Evolutionary conservation across 2,329 filamentous ascomycete species (phyloP), one percentile per base, ranked within the genome.

Genomic region (Xylariales sp.): DNA sequence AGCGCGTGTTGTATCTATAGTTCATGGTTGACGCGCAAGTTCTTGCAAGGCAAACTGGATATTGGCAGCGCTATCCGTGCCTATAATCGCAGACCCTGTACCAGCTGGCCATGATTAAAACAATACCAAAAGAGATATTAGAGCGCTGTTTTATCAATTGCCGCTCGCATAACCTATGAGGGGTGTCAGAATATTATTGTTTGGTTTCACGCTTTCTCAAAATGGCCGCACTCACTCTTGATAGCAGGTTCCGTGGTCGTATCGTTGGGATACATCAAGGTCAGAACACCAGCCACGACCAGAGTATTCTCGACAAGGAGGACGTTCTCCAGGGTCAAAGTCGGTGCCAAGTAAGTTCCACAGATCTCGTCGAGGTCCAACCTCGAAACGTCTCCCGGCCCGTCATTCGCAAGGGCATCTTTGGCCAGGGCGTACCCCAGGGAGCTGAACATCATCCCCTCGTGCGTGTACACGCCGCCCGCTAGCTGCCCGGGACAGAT

Each of bases 401-500:
- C 29, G 14, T 30, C 29, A 30, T 30, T 8, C 29, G 15, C 7
- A 8, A 30, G 16, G 7, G 29, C 29, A 30, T 30, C 29, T 16
- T 15, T 30, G 10, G 29, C 29, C 29, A 30, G 16, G 12, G 29
- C 29, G 15, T 10, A 30, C 29, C 10, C 7, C 8, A 30, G 12
- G 8, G 29, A 15, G 15, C 16, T 30, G 10, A 30, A 7, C 16
- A 30, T 12, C 7, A 30, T 16, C 8, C 29, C 29, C 14, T 30
- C 29, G 16, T 30, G 29, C 8, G 29, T 30, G 20, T 20, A 20
- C 11, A 33, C 17, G 0, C 52, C 49, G 1, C 68, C 69, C 1
- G 63, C 70, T 0, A 58, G 56, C 29, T 55, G 53, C 1, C 52
- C 55, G 0, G 53, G 45, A 46, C 70, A 76, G 2, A 66, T 48